A percentile compares a stretch with the other conserved stretches of the same genome.
phyloP scores from a whole-genome alignment of 1,284 basidiomycete genomes.

The Mycena sp. region DNA sequence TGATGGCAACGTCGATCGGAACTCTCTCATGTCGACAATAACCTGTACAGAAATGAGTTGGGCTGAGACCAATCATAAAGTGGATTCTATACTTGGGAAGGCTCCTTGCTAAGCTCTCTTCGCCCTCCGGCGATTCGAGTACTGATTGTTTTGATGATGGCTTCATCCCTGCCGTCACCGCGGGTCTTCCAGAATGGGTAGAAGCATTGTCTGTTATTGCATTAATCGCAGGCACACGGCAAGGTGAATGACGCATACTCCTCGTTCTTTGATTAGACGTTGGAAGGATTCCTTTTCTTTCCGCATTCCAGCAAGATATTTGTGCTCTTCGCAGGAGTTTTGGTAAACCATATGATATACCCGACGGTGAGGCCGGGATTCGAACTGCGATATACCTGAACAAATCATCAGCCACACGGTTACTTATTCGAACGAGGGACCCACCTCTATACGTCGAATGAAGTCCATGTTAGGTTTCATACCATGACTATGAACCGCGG shows the following conservation, averaged over 20 bases:
- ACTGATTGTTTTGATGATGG: conserved; percentile 87
- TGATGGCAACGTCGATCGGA: conserved; percentile 92
- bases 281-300: conserved; percentile 97
- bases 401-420: neutral
- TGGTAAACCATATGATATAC: conserved; percentile 97
- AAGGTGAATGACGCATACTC: conserved; percentile 60
- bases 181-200: conserved; percentile 88
- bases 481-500: conserved; percentile 96
- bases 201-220: conserved; percentile 80
- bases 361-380: conserved; percentile 85
- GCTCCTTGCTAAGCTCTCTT: conserved; percentile 71
- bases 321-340: conserved; percentile 94
- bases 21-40: conserved; percentile 97
- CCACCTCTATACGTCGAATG: conserved; percentile 90
- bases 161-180: conserved; percentile 57
- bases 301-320: conserved; percentile 89
- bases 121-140: conserved; percentile 90
- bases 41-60: conserved; percentile 59
- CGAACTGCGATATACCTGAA: conserved; percentile 84
- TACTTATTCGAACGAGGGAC: neutral
- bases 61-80: conserved; percentile 4
- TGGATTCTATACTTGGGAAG: conserved; percentile 68
- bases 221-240: conserved; percentile 6
- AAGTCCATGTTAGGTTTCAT: conserved; percentile 96
- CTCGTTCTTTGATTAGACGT: conserved; percentile 90